phyloP scores from a whole-genome alignment of 2,329 filamentous ascomycete species.

The Trichothecium roseum region DNA sequence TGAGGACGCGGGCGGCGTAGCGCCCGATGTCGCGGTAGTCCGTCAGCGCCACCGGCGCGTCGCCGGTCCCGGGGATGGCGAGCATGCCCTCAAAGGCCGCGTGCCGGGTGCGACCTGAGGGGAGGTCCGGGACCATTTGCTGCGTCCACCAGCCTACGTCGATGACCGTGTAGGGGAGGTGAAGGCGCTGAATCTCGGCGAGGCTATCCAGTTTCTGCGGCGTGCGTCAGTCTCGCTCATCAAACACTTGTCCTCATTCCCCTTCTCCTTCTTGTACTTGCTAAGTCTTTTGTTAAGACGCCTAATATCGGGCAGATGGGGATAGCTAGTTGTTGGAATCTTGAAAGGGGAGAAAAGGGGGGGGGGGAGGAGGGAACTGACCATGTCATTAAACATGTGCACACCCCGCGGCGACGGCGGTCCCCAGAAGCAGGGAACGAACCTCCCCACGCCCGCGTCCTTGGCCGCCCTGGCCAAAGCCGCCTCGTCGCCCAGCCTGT shows the following conservation, averaged over 20 bases:
- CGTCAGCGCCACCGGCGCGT: constrained; percentile 29
- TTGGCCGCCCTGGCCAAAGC: constrained; percentile 36
- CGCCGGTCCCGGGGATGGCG: constrained; percentile 32
- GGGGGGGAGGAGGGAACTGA: constrained; percentile 2
- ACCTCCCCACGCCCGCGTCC: constrained; percentile 36
- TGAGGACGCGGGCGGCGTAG: constrained; percentile 39
- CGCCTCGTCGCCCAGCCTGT: constrained; percentile 28
- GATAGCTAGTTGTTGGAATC: no score
- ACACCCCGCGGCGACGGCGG: constrained; percentile 30
- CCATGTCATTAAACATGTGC: constrained; percentile 12
- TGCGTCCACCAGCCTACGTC: constrained; percentile 52
- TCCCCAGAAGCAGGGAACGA: constrained; percentile 40
- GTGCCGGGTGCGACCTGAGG: constrained; percentile 25
- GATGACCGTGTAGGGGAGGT: constrained; percentile 44
- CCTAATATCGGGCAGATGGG: no score
- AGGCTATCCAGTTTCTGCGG: constrained; percentile 36
- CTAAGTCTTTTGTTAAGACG: no score
- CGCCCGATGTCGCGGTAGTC: constrained; percentile 42
- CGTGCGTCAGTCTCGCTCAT: no score
- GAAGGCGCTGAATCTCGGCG: constrained; percentile 34
- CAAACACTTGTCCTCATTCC: no score
- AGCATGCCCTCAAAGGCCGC: constrained; percentile 12
- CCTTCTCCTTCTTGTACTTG: no score
- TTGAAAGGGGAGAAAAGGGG: no score
- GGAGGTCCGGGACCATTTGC: constrained; percentile 18